Evolutionary conservation across 371 early-diverging fungal genomes (phyloP).

Genomic region (Choanephora cucurbitarum): DNA sequence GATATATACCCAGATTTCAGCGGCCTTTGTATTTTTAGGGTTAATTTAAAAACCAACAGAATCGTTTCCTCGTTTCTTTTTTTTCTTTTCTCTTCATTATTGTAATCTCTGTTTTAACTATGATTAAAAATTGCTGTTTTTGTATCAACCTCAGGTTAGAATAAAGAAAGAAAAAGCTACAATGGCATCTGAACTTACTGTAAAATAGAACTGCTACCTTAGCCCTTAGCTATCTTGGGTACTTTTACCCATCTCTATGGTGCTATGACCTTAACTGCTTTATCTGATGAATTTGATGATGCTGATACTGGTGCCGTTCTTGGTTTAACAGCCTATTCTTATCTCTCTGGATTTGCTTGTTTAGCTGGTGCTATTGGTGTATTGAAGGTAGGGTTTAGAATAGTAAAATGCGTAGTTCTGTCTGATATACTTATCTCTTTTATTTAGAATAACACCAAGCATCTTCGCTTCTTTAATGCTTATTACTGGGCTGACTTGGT

Average conservation of each 20-base stretch:
- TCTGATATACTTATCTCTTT: constrained; percentile 1
- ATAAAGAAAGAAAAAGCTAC: constrained; percentile 4
- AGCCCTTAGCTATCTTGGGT: constrained; percentile 39
- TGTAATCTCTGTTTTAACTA: constrained; percentile 9
- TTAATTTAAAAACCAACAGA: too few species aligned
- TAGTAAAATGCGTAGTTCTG: background rate
- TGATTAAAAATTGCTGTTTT: constrained; percentile 45
- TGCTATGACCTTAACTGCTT: constrained; percentile 34
- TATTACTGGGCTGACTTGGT: constrained; percentile 48
- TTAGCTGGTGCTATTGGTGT: constrained; percentile 47
- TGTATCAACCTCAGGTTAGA: constrained; percentile 41
- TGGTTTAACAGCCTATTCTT: constrained; percentile 40
- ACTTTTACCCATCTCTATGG: constrained; percentile 37
- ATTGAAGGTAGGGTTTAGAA: constrained; percentile 28
- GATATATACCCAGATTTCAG: background rate
- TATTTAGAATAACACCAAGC: constrained; percentile 41
- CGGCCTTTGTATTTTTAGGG: too few species aligned
- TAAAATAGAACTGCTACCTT: constrained; percentile 40
- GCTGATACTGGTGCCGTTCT: constrained; percentile 33
- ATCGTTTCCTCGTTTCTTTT: background rate
- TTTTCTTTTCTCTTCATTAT: constrained; percentile 7
- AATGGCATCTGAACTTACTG: background rate
- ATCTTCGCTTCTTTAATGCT: constrained; percentile 37
- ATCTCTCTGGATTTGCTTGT: constrained; percentile 39
- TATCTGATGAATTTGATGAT: constrained; percentile 34